phyloP scores from a whole-genome alignment of 345 rosid genomes.

The Psidium friedrichsthalianum region DNA sequence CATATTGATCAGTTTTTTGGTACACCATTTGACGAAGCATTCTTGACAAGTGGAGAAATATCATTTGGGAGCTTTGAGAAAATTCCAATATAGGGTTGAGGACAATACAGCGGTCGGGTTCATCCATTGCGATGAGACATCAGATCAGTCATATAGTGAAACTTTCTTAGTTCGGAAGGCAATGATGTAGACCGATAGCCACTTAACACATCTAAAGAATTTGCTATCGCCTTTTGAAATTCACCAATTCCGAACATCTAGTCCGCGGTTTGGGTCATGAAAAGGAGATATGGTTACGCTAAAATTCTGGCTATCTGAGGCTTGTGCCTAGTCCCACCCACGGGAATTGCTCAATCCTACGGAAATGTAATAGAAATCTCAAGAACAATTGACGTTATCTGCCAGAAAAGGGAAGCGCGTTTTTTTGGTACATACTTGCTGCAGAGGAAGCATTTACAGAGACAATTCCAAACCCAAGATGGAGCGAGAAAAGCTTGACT shows the following conservation, averaged over 20 bases:
- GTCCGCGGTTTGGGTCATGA: background rate
- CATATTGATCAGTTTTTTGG: background rate
- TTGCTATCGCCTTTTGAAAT: background rate
- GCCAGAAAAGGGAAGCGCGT: background rate
- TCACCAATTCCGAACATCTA: background rate
- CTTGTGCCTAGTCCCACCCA: too few species aligned
- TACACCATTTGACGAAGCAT: background rate
- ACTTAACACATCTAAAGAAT: background rate
- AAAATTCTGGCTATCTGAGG: background rate
- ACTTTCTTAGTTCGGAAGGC: background rate
- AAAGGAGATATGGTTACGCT: background rate
- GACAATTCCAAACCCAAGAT: background rate
- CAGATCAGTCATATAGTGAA: background rate
- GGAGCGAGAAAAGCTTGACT: background rate
- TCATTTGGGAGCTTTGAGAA: background rate
- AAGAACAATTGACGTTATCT: background rate
- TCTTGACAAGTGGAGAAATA: background rate
- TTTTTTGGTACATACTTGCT: background rate
- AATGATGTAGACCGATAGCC: background rate
- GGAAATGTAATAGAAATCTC: background rate
- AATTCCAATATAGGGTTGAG: background rate
- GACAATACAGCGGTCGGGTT: background rate
- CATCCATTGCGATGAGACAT: fast-evolving
- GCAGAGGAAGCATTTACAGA: background rate
- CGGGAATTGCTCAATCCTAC: too few species aligned